Conservation (phyloP, 2,329 filamentous ascomycete genomes). For the Stemphylium lycopersici region DNA sequence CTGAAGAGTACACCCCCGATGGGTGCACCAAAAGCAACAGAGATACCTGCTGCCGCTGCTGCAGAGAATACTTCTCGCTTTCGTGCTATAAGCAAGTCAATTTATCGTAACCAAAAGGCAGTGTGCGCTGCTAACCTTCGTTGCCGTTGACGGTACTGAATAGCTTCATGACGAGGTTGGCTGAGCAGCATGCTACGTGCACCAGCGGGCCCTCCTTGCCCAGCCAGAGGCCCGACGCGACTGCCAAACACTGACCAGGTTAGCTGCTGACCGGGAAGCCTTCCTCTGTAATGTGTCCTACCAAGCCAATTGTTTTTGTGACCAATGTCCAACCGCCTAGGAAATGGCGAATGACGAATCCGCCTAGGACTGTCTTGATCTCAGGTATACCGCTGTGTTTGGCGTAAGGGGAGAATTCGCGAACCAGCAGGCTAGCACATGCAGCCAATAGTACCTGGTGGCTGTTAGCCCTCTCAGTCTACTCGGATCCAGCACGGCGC, state of each 20-base stretch:
- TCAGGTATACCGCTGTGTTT: constrained; percentile 96
- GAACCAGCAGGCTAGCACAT: constrained; percentile 78
- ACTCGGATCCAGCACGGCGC: neutral
- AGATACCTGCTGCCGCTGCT: constrained; percentile 89
- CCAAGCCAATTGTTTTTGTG: constrained; percentile 87
- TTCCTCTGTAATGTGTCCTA: constrained; percentile 48
- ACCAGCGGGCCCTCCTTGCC: constrained; percentile 96
- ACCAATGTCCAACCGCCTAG: constrained; percentile 86
- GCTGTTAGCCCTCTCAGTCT: constrained; percentile 17
- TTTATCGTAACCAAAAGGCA: neutral
- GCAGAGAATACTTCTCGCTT: constrained; percentile 94
- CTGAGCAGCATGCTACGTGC: constrained; percentile 95
- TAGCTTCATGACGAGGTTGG: constrained; percentile 90
- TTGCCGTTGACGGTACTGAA: constrained; percentile 83
- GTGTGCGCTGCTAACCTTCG: constrained; percentile 65
- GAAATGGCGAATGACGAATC: constrained; percentile 89
- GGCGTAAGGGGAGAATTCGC: constrained; percentile 83
- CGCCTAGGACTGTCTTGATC: constrained; percentile 94
- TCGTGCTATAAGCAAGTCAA: constrained; percentile 64
- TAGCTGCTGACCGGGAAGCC: constrained; percentile 29
- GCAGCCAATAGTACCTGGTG: constrained; percentile 75
- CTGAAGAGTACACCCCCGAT: constrained; percentile 95
- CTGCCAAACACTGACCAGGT: constrained; percentile 74
- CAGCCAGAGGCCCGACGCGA: constrained; percentile 93
- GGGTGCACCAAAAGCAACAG: constrained; percentile 90